Base-by-base conservation (phyloP, 2,329 filamentous ascomycete genomes). In the Epichloe coenophiala region DNA sequence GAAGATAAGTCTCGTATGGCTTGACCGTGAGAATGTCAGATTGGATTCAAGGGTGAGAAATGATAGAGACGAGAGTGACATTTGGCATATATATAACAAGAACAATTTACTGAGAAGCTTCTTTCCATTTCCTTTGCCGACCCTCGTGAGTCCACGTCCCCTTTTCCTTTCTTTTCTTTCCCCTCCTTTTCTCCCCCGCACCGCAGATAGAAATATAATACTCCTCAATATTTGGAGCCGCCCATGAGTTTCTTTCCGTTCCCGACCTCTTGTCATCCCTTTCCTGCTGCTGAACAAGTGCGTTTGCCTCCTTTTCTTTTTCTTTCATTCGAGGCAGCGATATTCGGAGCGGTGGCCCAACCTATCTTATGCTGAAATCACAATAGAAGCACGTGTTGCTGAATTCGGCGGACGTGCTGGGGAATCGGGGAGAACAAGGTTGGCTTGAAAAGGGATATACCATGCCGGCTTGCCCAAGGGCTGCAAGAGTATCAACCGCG, bases 21-120 rank as follows among this genome's bases (percentile, higher is more conserved):
- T 31, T 31, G 27, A 4, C 27, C 8, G 27, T 11, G 1, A 11
- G 4, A 31, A 11, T 3, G 27, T 31, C 8, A 31, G 27, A 9
- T 31, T 31, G 1, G 21, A 13, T 13, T 21, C 40, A 17, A 11
- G 11, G 40, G 44, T 5, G n/a, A 43, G 33, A 41, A 33, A 15
- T 45, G 37, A 45, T 38, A 21, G 7, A 37, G 31, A 44, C 33
- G 23, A 45, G 43, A 38, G 15, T 48, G 19, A 48, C 33, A 35
- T 39, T 50, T 47, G 38, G 39, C 47, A 48, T 40, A n/a, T 47
- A 48, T 40, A n/a, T 47, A 48, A 44, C 39, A 38, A 47, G 38
- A 33, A 45, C 27, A 51, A 27, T 37, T 19, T 21, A 21, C 19
- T 15, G 5, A 23, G 31, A 48, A 48, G 38, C 39, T 41, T 27